A percentile compares a stretch with the other conserved stretches of the same genome.
phyloP scores from a whole-genome alignment of 306 rosid species.

The Abrus precatorius region DNA sequence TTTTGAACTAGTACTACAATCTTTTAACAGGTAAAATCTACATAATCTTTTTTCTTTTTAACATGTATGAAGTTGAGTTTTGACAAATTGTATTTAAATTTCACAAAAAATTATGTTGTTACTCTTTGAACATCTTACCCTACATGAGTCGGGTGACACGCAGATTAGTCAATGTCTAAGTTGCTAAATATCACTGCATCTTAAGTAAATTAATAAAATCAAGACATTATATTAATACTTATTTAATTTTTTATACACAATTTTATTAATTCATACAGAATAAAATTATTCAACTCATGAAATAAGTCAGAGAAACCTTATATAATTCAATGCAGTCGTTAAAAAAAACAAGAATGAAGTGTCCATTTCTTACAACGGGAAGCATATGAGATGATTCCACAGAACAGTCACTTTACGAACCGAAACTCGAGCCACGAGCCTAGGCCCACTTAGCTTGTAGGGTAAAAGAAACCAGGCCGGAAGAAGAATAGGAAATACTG shows the following conservation, averaged over 20 bases:
- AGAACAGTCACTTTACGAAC: constrained; percentile 34
- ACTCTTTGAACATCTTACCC: neutral
- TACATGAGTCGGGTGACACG: neutral
- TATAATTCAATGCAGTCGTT: neutral
- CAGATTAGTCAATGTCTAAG: neutral
- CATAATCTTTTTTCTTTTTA: neutral
- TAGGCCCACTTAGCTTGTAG: constrained; percentile 54
- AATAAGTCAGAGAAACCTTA: no score
- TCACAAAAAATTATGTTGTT: neutral
- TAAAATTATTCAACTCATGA: no score
- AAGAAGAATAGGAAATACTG: neutral
- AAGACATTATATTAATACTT: no score
- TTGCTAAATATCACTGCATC: no score
- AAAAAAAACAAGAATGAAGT: constrained; percentile 24
- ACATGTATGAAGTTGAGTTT: neutral
- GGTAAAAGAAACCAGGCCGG: constrained; percentile 35
- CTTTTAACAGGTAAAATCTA: neutral
- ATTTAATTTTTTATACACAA: no score
- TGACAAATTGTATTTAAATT: neutral
- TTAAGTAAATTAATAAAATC: no score
- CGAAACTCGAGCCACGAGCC: constrained; percentile 41
- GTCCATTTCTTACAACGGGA: constrained; percentile 23
- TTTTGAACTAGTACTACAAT: neutral
- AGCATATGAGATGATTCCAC: constrained; percentile 36
- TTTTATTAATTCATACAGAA: no score